phyloP scores from a whole-genome alignment of 192 early-diverging fungal species.

The Umbelopsis ramanniana region DNA sequence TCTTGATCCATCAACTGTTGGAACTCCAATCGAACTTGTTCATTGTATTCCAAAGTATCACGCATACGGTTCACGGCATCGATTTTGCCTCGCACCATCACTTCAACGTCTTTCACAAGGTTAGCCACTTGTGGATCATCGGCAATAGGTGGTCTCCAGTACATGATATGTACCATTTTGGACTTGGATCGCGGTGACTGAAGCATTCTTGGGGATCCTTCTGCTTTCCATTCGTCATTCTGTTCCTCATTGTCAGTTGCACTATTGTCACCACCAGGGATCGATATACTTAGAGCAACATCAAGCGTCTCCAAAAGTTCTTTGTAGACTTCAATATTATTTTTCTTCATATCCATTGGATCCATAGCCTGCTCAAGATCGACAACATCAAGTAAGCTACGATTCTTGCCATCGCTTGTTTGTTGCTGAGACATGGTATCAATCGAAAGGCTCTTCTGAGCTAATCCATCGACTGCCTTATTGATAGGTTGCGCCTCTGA shows the following conservation, averaged over 20 bases:
- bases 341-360: slow-evolving; percentile 3
- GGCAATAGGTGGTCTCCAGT: slow-evolving; percentile 50
- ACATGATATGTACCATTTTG: slow-evolving; percentile 51
- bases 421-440: background rate
- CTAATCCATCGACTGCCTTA: background rate
- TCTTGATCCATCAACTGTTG: slow-evolving; percentile 29
- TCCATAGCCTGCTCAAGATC: slow-evolving; percentile 14
- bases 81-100: slow-evolving; percentile 31
- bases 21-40: slow-evolving; percentile 34
- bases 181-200: slow-evolving; percentile 58
- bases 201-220: slow-evolving; percentile 20
- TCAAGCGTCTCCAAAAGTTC: slow-evolving; percentile 49
- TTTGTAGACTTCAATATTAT: slow-evolving; percentile 35
- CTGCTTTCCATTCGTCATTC: background rate
- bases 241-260: slow-evolving; percentile 5
- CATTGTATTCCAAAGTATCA: slow-evolving; percentile 42
- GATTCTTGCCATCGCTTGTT: background rate
- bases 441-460: background rate
- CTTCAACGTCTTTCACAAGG: slow-evolving; percentile 35
- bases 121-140: slow-evolving; percentile 27
- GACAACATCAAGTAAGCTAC: slow-evolving; percentile 1
- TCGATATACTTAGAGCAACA: slow-evolving; percentile 53
- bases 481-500: background rate
- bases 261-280: slow-evolving; percentile 43
- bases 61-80: slow-evolving; percentile 46